Conservation (phyloP, 177 flowering plant species). For the Vitis hybrid region DNA sequence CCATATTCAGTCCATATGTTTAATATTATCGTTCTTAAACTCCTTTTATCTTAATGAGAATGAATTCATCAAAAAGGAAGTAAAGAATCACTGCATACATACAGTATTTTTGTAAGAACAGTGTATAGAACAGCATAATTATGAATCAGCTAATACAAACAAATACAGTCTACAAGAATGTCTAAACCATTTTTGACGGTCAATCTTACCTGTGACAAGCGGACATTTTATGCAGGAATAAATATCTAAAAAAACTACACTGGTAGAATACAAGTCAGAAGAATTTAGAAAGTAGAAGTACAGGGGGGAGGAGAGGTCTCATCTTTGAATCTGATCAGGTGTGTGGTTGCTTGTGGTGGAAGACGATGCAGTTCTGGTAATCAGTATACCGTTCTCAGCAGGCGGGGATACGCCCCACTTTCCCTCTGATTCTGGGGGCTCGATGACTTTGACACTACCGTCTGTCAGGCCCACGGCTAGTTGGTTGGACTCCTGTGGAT, state of each 20-base stretch:
- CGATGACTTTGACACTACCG: conserved; percentile 41
- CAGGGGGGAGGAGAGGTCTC: conserved; percentile 6
- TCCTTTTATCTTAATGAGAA: no score
- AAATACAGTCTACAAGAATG: conserved; percentile 1
- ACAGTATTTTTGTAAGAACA: no score
- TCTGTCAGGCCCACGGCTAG: conserved; percentile 41
- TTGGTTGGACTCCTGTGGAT: conserved; percentile 44
- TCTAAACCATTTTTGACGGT: background rate
- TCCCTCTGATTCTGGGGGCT: conserved; percentile 41
- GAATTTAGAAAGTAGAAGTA: background rate
- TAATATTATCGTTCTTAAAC: no score
- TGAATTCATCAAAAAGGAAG: no score
- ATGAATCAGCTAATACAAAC: background rate
- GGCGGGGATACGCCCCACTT: conserved; percentile 41
- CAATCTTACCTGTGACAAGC: conserved; percentile 16
- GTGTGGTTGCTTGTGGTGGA: conserved; percentile 42
- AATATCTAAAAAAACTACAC: conserved; percentile 14
- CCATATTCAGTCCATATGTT: no score
- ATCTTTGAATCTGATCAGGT: conserved; percentile 36
- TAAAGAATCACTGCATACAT: no score
- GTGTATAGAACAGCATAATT: no score
- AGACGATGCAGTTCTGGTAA: conserved; percentile 28
- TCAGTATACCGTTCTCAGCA: conserved; percentile 26
- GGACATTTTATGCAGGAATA: background rate
- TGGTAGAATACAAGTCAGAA: conserved; percentile 5